A percentile compares a stretch with the other conserved stretches of the same genome.
Conservation (phyloP, 371 early-diverging fungal genomes). For the Blakeslea trispora region DNA sequence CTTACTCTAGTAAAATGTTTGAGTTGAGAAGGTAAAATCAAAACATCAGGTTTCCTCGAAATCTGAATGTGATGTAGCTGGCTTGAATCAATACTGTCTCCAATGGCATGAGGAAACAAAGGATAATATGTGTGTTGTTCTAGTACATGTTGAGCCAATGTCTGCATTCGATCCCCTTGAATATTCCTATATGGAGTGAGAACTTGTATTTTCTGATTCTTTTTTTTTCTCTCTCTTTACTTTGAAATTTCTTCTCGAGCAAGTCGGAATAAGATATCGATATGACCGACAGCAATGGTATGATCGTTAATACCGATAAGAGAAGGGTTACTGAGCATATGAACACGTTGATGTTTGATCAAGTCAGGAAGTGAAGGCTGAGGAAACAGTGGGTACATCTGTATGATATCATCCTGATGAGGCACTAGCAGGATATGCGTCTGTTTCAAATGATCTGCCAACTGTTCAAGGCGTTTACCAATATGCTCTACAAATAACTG, state of each 20-base stretch:
- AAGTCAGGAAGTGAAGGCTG: slow-evolving; percentile 71
- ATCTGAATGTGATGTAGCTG: slow-evolving; percentile 49
- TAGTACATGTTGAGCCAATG: slow-evolving; percentile 69
- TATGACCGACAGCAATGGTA: slow-evolving; percentile 68
- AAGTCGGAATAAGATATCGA: slow-evolving; percentile 72
- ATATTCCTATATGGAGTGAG: background rate
- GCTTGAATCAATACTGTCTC: slow-evolving; percentile 61
- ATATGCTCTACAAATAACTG: slow-evolving; percentile 67
- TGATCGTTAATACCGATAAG: slow-evolving; percentile 81
- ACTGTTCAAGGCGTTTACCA: slow-evolving; percentile 42
- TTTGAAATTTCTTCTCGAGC: slow-evolving; percentile 65
- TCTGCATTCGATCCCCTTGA: slow-evolving; percentile 62
- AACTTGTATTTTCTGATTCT: too few relatives aligned
- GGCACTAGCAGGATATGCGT: slow-evolving; percentile 73
- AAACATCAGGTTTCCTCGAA: slow-evolving; percentile 72
- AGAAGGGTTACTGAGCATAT: slow-evolving; percentile 81
- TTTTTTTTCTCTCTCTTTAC: slow-evolving; percentile 8
- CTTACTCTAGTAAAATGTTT: slow-evolving; percentile 62
- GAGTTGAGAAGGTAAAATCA: slow-evolving; percentile 76
- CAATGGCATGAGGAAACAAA: slow-evolving; percentile 67
- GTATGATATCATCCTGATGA: slow-evolving; percentile 70
- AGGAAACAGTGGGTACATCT: slow-evolving; percentile 76
- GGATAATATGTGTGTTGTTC: slow-evolving; percentile 86
- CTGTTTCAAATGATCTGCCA: slow-evolving; percentile 44
- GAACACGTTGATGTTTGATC: slow-evolving; percentile 33